Percentiles rank a stretch among this genome's conserved stretches.
Conservation (phyloP, 352 stramenopile species). For the Phytophthora lateralis region DNA sequence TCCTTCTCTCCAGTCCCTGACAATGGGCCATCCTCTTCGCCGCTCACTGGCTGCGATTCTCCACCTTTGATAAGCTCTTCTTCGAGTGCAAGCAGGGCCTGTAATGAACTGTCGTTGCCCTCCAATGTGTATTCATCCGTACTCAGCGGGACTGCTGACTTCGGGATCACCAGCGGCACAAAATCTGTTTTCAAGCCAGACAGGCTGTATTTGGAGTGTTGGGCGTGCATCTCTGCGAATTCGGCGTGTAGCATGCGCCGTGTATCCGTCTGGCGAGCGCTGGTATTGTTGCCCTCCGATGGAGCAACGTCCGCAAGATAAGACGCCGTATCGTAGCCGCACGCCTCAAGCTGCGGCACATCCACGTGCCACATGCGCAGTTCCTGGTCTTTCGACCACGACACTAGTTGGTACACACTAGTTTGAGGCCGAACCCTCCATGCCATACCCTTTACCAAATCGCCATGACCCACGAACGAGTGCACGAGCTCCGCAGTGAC, state of each 20-base stretch:
- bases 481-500: slow-evolving; percentile 57
- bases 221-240: slow-evolving; percentile 36
- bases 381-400: slow-evolving; percentile 84
- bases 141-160: slow-evolving; percentile 57
- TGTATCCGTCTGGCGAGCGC: slow-evolving; percentile 16
- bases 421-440: slow-evolving; percentile 57
- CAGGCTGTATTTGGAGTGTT: slow-evolving; percentile 73
- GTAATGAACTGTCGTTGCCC: slow-evolving; percentile 50
- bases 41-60: slow-evolving; percentile 23
- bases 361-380: slow-evolving; percentile 78
- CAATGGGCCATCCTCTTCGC: slow-evolving; percentile 29
- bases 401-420: slow-evolving; percentile 70
- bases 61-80: slow-evolving; percentile 70
- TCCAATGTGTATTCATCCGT: slow-evolving; percentile 71
- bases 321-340: slow-evolving; percentile 55
- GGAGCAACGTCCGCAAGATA: slow-evolving; percentile 38
- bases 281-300: slow-evolving; percentile 28
- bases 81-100: slow-evolving; percentile 65
- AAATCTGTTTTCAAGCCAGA: slow-evolving; percentile 76
- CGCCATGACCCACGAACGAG: slow-evolving; percentile 63
- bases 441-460: slow-evolving; percentile 69
- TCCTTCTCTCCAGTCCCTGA: slow-evolving; percentile 26
- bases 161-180: slow-evolving; percentile 67
- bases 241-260: slow-evolving; percentile 33
- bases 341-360: slow-evolving; percentile 61